A percentile compares a stretch with the other conserved stretches of the same genome.
These are phyloP conservation scores for Liriodendron chinense DNA, from an alignment of 164 flowering plant species.

Conservation along the genomic window DNA sequence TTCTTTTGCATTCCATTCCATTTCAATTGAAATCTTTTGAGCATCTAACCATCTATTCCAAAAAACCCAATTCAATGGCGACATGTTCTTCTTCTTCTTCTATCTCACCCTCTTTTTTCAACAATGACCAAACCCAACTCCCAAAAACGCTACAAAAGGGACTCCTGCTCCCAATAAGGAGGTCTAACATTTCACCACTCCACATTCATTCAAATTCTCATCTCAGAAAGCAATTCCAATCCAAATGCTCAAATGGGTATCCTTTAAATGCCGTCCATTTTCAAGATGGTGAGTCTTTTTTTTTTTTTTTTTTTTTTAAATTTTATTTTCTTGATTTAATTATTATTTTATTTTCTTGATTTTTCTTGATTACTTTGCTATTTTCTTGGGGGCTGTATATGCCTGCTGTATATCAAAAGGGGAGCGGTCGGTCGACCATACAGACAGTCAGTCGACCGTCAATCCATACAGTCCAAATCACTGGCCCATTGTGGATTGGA, in stretches of 20 bases:
- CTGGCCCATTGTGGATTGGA: too few relatives aligned
- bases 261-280: slow-evolving; percentile 49
- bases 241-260: slow-evolving; percentile 67
- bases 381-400: not conserved
- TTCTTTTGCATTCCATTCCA: not conserved
- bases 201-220: slow-evolving; percentile 21
- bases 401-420: not conserved
- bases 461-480: not conserved
- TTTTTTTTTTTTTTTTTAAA: not conserved
- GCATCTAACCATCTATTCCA: not conserved
- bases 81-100: slow-evolving; percentile 21
- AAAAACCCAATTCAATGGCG: slow-evolving; percentile 26
- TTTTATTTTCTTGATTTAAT: not conserved
- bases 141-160: not conserved
- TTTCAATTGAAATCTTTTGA: too few relatives aligned
- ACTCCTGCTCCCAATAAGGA: slow-evolving; percentile 4
- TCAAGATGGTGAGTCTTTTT: slow-evolving; percentile 46
- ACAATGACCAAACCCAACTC: slow-evolving; percentile 15
- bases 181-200: slow-evolving; percentile 25
- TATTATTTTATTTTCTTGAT: not conserved
- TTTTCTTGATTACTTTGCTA: not conserved
- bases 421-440: not conserved
- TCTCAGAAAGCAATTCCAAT: slow-evolving; percentile 32
- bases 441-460: not conserved
- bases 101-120: slow-evolving; percentile 22